Evolutionary conservation across 2,329 filamentous ascomycete genomes (phyloP), one percentile per base, ranked within the genome.

Genomic region (Tolypocladium ophioglossoides): DNA sequence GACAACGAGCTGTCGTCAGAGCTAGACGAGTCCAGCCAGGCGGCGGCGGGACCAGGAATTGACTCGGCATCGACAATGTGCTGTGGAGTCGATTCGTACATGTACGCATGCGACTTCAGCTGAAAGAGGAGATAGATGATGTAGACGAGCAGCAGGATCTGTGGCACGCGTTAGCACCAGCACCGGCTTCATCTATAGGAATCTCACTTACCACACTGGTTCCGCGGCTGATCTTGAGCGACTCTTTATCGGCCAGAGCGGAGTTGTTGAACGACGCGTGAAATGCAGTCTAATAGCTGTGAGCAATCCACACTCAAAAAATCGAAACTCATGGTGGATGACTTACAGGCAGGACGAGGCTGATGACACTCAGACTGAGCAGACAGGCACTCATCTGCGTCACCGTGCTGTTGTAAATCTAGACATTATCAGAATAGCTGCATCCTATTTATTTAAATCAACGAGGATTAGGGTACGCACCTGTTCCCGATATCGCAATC

Each of bases 381-480:
- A 96, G 77, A 72, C 90, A 95, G 52, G 91, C 91, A 67, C 90
- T 96, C 89, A 96, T 96, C 68, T 96, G 91, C 1, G 91, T 96
- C 55, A 96, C 89, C 24, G 89, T 96, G 71, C 85, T 94, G 72
- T 96, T 96, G 73, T 96, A 96, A 58, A 96, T 85, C 82, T 87
- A 53, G 7, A 34, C 4, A 10, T 1, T 27, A 38, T 61, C 27
- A 57, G 53, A 10, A 40, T 38, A 14, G 12, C 5, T 11, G n/a
- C 22, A 12, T 10, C 27, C n/a, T 27, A 10, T n/a, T 27, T 10
- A 11, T 12, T 30, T 3, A 7, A 46, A 9, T 18, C 24, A 11
- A 11, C 0, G 14, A 49, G 18, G 34, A 38, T 32, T 16, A 50
- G 6, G 8, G 27, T 32, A 18, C 39, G 27, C 14, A 54, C 52